These are phyloP conservation scores for Cylindrotheca fusiformis DNA, from an alignment of 108 stramenopile species.

Conservation along the genomic window DNA sequence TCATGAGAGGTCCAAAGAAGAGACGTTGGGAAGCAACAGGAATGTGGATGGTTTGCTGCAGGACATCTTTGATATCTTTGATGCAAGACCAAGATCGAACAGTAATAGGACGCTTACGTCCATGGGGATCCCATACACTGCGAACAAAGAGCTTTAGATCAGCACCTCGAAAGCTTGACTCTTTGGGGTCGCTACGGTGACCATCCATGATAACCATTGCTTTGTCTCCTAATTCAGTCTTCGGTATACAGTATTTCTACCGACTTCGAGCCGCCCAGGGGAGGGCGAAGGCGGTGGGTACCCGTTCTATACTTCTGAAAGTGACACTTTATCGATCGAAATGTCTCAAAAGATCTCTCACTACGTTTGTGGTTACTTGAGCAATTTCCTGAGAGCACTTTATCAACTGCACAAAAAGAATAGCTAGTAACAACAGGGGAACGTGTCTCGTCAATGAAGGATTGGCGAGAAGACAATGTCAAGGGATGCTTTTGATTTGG, in stretches of 20 bases:
- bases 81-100: slow-evolving; percentile 83
- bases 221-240: slow-evolving; percentile 6
- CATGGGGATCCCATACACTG: slow-evolving; percentile 66
- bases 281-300: slow-evolving; percentile 22
- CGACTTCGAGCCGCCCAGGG: slow-evolving; percentile 14
- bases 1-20: slow-evolving; percentile 77
- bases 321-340: slow-evolving; percentile 11
- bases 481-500: no score
- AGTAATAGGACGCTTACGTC: slow-evolving; percentile 64
- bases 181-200: slow-evolving; percentile 11
- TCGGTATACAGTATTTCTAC: no score
- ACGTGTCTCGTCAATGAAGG: not conserved
- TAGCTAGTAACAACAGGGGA: not conserved
- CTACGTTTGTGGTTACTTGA: no score
- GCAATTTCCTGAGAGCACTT: no score
- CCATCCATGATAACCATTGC: slow-evolving; percentile 24
- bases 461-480: not conserved
- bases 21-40: slow-evolving; percentile 64
- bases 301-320: slow-evolving; percentile 3
- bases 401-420: not conserved
- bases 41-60: slow-evolving; percentile 64
- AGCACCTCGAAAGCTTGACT: slow-evolving; percentile 21
- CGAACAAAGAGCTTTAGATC: slow-evolving; percentile 82
- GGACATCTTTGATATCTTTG: slow-evolving; percentile 80
- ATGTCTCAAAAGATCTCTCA: not conserved